A percentile compares a stretch with the other conserved stretches of the same genome.
phyloP scores from a whole-genome alignment of 2,329 filamentous ascomycete species.

The Fusarium domesticum region DNA sequence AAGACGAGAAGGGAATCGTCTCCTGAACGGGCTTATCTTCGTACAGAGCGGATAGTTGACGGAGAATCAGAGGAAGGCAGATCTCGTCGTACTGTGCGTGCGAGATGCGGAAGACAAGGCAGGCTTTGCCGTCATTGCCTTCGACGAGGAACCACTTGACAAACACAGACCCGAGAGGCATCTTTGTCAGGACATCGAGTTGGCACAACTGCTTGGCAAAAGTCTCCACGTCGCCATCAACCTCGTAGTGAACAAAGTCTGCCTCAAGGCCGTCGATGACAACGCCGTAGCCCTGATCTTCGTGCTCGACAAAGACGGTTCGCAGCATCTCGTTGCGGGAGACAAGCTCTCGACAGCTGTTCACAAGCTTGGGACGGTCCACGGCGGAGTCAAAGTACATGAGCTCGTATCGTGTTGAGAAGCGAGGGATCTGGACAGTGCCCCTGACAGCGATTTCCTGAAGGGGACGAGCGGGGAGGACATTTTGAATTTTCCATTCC shows the following conservation, averaged over 20 bases:
- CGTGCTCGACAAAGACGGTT: constrained; percentile 59
- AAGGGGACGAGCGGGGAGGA: constrained; percentile 56
- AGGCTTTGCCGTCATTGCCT: constrained; percentile 32
- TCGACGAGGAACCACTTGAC: constrained; percentile 57
- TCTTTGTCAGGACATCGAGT: constrained; percentile 52
- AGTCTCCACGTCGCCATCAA: constrained; percentile 45
- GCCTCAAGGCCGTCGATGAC: constrained; percentile 54
- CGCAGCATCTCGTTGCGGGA: constrained; percentile 61
- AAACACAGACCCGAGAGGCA: constrained; percentile 58
- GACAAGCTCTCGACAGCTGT: constrained; percentile 54
- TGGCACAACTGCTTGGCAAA: constrained; percentile 55
- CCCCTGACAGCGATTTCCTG: constrained; percentile 58
- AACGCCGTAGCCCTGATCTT: constrained; percentile 51
- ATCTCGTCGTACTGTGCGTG: constrained; percentile 70
- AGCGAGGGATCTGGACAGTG: constrained; percentile 56
- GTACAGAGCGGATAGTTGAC: constrained; percentile 54
- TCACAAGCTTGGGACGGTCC: constrained; percentile 46
- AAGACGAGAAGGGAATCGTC: constrained; percentile 44
- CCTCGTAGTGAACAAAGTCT: constrained; percentile 50
- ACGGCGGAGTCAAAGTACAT: constrained; percentile 57
- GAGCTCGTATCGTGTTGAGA: constrained; percentile 61
- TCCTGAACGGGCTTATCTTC: constrained; percentile 26
- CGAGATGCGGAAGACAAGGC: constrained; percentile 60
- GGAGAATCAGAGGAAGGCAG: constrained; percentile 59
- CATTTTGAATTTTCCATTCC: constrained; percentile 51